Evolutionary conservation across 1,139 yeast genomes (phyloP), one percentile per base, ranked within the genome.

Genomic region (Candida mesenterica): DNA sequence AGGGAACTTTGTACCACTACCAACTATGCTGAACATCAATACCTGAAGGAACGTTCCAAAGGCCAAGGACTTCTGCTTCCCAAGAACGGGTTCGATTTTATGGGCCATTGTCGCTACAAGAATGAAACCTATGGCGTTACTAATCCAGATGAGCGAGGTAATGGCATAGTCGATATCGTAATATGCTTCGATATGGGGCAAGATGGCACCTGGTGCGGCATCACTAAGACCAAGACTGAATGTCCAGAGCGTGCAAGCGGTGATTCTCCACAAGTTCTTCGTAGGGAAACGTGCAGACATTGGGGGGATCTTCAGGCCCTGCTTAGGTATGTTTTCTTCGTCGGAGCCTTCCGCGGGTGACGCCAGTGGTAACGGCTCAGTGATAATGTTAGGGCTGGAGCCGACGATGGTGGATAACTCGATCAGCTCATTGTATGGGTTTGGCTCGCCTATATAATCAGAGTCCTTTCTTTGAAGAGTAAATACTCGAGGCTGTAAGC

Each of bases 201-300:
- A 59, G 20, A 72, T 46, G 2, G 75, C 74, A 30, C 77, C 78
- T 1, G 75, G 68, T 0, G 74, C 65, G 12, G 75, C 73, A 48
- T 72, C 77, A 29, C 61, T 54, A 36, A 65, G 57, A 0, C 75
- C 75, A 28, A 39, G 34, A 17, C 42, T 44, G 27, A 69, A 51
- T 8, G 60, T 51, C 75, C 78, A 76, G 5, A 53, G n/a, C 24
- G 69, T 57, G n/a, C 62, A 47, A 4, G 75, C 59, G 3, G 60
- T 35, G 9, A 75, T 55, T 36, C 82, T 56, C 61, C 65, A 65
- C 25, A 48, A 40, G 44, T 74, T 75, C 31, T 48, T 59, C n/a
- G 71, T 65, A 0, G 81, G 78, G 41, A 71, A 65, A 13, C 37
- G 28, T 23, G 57, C 33, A 1, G 65, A 49, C 66, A 63, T 59